phyloP scores from a whole-genome alignment of 163 green algal species.

The Trebouxiophyceae sp. region DNA sequence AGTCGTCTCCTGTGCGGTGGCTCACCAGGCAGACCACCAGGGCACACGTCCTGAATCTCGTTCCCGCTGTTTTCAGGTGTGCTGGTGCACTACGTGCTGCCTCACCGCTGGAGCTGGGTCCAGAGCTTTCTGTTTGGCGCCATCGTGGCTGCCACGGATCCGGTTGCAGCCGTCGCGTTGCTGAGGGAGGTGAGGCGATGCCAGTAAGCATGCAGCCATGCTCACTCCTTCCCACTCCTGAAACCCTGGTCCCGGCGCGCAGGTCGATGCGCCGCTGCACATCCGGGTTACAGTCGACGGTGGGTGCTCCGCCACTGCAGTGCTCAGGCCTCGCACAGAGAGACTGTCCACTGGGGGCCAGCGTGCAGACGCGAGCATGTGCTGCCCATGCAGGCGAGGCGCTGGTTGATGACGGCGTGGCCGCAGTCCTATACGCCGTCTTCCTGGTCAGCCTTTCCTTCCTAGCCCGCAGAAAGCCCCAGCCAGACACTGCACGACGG shows the following conservation, averaged over 20 bases:
- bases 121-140: slow-evolving; percentile 34
- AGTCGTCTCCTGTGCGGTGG: slow-evolving; percentile 16
- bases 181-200: slow-evolving; percentile 16
- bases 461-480: too few species aligned
- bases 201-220: not conserved
- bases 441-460: slow-evolving; percentile 25
- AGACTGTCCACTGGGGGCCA: too few species aligned
- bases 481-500: too few species aligned
- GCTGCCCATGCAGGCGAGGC: slow-evolving; percentile 46
- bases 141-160: slow-evolving; percentile 44
- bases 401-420: slow-evolving; percentile 59
- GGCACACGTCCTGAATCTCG: slow-evolving; percentile 17
- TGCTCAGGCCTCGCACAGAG: too few species aligned
- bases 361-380: too few species aligned
- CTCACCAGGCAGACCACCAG: slow-evolving; percentile 12
- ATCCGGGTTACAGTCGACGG: too few species aligned
- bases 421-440: slow-evolving; percentile 59
- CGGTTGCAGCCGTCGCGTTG: slow-evolving; percentile 38
- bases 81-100: slow-evolving; percentile 27
- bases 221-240: too few species aligned
- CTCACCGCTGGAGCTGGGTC: slow-evolving; percentile 42
- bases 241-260: too few species aligned
- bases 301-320: too few species aligned
- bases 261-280: too few species aligned
- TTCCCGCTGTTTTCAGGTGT: slow-evolving; percentile 18